These are phyloP conservation scores for Metschnikowia dekortorum DNA, from an alignment of 805 yeast genomes.

Conservation along the genomic window DNA sequence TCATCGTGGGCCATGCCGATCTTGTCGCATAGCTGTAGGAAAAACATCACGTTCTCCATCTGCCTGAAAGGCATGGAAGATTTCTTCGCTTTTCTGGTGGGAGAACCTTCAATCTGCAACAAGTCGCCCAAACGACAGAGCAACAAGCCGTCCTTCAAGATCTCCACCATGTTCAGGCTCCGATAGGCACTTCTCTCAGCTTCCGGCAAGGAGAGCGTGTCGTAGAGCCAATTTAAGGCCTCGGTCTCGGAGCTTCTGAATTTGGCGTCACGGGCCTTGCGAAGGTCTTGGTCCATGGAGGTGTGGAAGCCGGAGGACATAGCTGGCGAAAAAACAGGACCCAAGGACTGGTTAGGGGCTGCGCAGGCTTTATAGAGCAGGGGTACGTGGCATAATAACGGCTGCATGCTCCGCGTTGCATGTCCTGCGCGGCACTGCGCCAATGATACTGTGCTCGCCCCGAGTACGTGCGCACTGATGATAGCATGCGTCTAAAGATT, in stretches of 20 bases:
- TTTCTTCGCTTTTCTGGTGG: slow-evolving; percentile 47
- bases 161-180: slow-evolving; percentile 37
- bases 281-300: slow-evolving; percentile 62
- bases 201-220: slow-evolving; percentile 21
- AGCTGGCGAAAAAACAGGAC: neutral
- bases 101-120: slow-evolving; percentile 23
- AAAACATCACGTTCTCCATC: slow-evolving; percentile 82
- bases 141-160: slow-evolving; percentile 56
- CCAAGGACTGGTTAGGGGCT: slow-evolving; percentile 2
- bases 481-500: neutral
- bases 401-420: neutral
- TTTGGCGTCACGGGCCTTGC: slow-evolving; percentile 46
- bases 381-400: neutral
- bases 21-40: slow-evolving; percentile 54
- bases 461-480: neutral
- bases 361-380: neutral
- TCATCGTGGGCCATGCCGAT: slow-evolving; percentile 80
- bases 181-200: slow-evolving; percentile 9
- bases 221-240: slow-evolving; percentile 53
- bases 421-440: neutral
- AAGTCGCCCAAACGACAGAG: slow-evolving; percentile 33
- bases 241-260: slow-evolving; percentile 40
- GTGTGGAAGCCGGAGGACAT: slow-evolving; percentile 21
- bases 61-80: slow-evolving; percentile 69
- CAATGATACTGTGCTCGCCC: neutral